These are phyloP conservation scores for Dendrobium huoshanense DNA, from an alignment of 106 monocot species.

Conservation along the genomic window DNA sequence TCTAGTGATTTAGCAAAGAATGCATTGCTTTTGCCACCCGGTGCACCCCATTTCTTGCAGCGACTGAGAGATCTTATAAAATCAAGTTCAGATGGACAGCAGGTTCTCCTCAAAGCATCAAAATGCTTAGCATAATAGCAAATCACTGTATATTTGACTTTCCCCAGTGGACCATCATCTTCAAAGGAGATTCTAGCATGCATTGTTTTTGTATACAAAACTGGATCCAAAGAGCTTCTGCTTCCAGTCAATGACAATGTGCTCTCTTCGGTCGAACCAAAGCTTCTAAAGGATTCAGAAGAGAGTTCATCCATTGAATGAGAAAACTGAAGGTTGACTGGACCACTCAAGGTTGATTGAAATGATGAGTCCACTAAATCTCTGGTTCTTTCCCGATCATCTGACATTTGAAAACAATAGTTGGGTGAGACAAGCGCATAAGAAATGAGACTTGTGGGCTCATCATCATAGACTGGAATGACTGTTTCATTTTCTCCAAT, in stretches of 20 bases:
- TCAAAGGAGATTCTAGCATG: conserved; percentile 70
- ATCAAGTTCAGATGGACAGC: conserved; percentile 84
- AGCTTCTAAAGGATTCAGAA: conserved; percentile 40
- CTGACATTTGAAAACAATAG: conserved; percentile 56
- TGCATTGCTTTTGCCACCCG: conserved; percentile 96
- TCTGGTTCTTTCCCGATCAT: conserved; percentile 42
- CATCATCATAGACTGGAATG: conserved; percentile 80
- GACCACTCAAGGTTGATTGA: conserved; percentile 25
- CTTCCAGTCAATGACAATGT: conserved; percentile 38
- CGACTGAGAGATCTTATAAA: conserved; percentile 89
- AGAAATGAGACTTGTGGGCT: conserved; percentile 85
- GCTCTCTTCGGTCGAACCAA: conserved; percentile 44
- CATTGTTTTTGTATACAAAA: conserved; percentile 33
- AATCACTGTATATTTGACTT: conserved; percentile 69
- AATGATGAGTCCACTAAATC: conserved; percentile 30
- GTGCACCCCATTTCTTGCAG: conserved; percentile 96
- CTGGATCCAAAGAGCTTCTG: conserved; percentile 35
- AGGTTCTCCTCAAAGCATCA: conserved; percentile 64
- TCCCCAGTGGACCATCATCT: conserved; percentile 64
- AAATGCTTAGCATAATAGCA: conserved; percentile 83
- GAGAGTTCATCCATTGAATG: conserved; percentile 46
- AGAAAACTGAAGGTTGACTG: conserved; percentile 20
- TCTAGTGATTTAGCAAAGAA: conserved; percentile 98
- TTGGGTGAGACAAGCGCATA: conserved; percentile 65
- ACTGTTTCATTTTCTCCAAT: conserved; percentile 61